Evolutionary conservation across 1,139 yeast genomes (phyloP).

Genomic region (Taiozyma sp.): DNA sequence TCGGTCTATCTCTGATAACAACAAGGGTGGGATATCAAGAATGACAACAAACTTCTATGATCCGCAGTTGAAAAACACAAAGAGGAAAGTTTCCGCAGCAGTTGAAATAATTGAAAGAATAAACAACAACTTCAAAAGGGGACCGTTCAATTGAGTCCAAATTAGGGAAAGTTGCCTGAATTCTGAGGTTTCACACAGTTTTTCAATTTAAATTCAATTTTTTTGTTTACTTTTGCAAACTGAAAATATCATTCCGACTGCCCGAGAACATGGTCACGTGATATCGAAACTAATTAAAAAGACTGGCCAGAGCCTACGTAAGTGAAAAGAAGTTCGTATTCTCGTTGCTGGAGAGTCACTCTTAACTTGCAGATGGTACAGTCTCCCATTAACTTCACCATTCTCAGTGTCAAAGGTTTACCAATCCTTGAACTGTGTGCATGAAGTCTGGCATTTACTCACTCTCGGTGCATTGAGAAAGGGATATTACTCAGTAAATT

Average conservation of each 20-base stretch:
- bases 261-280: neutral
- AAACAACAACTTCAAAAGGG: neutral
- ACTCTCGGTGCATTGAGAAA: neutral
- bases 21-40: neutral
- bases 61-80: neutral
- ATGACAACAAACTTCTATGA: neutral
- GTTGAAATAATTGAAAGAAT: neutral
- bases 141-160: neutral
- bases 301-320: too few relatives aligned
- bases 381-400: too few relatives aligned
- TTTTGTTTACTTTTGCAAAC: neutral
- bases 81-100: neutral
- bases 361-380: too few relatives aligned
- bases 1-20: neutral
- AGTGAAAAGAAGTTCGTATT: too few relatives aligned
- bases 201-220: neutral
- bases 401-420: too few relatives aligned
- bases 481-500: neutral
- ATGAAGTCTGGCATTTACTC: neutral
- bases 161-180: neutral
- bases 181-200: neutral
- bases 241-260: too few relatives aligned
- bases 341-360: too few relatives aligned
- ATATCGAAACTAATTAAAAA: neutral
- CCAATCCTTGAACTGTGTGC: neutral